Base-by-base conservation (phyloP, 2,329 filamentous ascomycete species). In the Penicillium sp. region DNA sequence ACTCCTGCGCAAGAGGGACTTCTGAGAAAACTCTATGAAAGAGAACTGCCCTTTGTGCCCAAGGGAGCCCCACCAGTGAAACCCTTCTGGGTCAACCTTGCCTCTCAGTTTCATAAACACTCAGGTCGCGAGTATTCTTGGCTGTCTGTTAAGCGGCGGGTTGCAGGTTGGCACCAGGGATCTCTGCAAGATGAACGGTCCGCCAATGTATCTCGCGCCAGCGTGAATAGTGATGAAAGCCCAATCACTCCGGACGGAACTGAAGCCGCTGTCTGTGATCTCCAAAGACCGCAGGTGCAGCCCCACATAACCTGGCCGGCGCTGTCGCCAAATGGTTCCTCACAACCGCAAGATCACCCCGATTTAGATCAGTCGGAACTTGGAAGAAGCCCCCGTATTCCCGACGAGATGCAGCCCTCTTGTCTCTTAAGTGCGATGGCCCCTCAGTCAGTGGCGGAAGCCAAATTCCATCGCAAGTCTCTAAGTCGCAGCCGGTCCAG, bases 91-190 rank as follows among this genome's bases (percentile, higher is more conserved):
- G 11, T 18, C 3, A 18, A 50, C 18, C 36, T 50, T 9, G 47
- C 41, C 2, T 14, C 30, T 7, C 25, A 6, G 12, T 50, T 50
- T 40, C n/a, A 3, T 5, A 11, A 46, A 8, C 11, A 28, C 14
- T 40, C 35, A 6, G 35, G 36, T 16, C 47, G 41, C 2, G 35
- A 39, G n/a, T 50, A 50, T 14, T 50, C 47, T 4, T 50, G 47
- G 47, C 16, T 40, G 29, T 50, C 47, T 19, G 47, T 40, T 13
- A 50, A 40, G 12, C 30, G 47, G 8, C 36, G 30, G 35, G 37
- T 37, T n/a, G 36, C 33, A 2, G 16, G 31, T 19, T 45, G 42
- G 42, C 10, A 18, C 4, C 42, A 30, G n/a, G 30, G 19, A n/a
- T 30, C 34, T 7, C 10, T 11, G 10, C 13, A 22, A 38, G 11